Conservation (phyloP, 805 yeast genomes). For the Metschnikowia shivogae region DNA sequence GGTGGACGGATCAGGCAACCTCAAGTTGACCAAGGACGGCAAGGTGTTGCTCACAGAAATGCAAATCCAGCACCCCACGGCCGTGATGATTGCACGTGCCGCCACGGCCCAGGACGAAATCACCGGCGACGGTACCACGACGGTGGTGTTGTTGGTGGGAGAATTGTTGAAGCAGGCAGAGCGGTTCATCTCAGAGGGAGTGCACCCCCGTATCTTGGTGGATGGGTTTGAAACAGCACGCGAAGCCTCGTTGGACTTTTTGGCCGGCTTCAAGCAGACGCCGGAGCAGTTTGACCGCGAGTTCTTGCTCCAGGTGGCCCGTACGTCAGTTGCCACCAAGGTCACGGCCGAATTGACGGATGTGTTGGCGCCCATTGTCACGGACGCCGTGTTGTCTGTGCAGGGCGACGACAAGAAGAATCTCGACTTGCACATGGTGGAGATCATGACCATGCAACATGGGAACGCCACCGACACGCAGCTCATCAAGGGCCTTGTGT, state of each 20-base stretch:
- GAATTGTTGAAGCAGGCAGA: conserved; percentile 93
- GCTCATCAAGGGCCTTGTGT: conserved; percentile 81
- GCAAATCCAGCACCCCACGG: conserved; percentile 72
- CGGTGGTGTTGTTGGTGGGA: conserved; percentile 91
- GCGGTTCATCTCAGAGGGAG: conserved; percentile 85
- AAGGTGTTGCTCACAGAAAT: conserved; percentile 88
- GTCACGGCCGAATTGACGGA: conserved; percentile 73
- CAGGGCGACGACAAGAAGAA: conserved; percentile 43
- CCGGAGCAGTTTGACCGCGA: conserved; percentile 70
- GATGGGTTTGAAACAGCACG: conserved; percentile 95
- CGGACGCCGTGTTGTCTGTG: conserved; percentile 90
- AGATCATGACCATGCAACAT: conserved; percentile 97
- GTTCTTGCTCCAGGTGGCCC: conserved; percentile 84
- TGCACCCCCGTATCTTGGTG: conserved; percentile 89
- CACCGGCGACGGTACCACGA: conserved; percentile 98
- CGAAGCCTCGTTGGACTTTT: conserved; percentile 62
- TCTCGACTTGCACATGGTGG: conserved; percentile 94
- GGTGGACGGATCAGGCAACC: conserved; percentile 94
- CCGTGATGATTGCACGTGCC: conserved; percentile 73
- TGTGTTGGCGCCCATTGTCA: conserved; percentile 86
- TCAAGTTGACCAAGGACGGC: conserved; percentile 96
- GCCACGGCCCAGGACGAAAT: conserved; percentile 99
- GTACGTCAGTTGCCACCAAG: conserved; percentile 84
- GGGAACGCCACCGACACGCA: conserved; percentile 79
- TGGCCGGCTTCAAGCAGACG: conserved; percentile 60